Evolutionary conservation across 495 filamentous ascomycete genomes (phyloP).

Genomic region (Daldinia decipiens): DNA sequence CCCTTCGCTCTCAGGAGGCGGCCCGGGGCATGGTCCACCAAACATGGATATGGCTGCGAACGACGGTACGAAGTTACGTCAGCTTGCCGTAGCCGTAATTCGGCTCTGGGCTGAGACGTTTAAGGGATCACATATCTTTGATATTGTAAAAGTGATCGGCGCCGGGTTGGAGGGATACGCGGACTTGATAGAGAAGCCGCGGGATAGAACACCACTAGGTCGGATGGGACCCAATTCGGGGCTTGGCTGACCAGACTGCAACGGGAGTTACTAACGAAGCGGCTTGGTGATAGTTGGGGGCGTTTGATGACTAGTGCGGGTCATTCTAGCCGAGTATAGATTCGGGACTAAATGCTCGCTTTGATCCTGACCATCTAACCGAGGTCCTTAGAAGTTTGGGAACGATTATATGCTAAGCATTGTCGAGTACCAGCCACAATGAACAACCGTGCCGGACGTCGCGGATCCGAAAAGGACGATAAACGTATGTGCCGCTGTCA

Average conservation of each 20-base stretch:
- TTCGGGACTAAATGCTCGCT: background rate
- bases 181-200: conserved; percentile 68
- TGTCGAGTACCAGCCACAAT: background rate
- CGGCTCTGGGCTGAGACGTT: conserved; percentile 75
- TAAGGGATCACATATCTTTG: conserved; percentile 73
- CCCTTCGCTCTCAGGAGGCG: conserved; percentile 55
- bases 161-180: conserved; percentile 71
- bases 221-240: conserved; percentile 47
- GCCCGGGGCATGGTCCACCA: conserved; percentile 49
- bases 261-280: background rate
- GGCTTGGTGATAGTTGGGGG: background rate
- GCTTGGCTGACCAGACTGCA: conserved; percentile 40
- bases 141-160: conserved; percentile 72
- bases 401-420: background rate
- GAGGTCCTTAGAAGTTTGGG: background rate
- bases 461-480: background rate
- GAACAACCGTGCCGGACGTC: background rate
- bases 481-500: background rate
- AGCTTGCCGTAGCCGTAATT: conserved; percentile 70
- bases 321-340: background rate
- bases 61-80: conserved; percentile 64
- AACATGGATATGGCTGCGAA: conserved; percentile 53
- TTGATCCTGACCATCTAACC: background rate
- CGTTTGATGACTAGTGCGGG: background rate
- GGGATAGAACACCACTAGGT: conserved; percentile 59